Evolutionary conservation across 1,284 basidiomycete species (phyloP).

Genomic region (Agroathelia rolfsii): DNA sequence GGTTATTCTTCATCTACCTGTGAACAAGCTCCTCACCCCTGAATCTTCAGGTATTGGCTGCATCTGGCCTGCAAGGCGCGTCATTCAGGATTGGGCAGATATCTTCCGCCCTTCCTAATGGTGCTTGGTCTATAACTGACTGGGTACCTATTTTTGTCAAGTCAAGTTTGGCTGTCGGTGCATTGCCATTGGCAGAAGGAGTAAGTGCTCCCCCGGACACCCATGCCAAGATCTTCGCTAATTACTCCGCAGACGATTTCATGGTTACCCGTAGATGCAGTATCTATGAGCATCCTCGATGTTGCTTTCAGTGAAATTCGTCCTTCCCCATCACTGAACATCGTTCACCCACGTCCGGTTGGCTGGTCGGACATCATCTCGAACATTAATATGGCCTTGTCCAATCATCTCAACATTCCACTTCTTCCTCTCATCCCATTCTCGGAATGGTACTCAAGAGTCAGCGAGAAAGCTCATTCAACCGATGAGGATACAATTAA

Average conservation of each 20-base stretch:
- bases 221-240: too few species aligned
- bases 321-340: slow-evolving; percentile 19
- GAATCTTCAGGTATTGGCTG: too few species aligned
- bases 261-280: slow-evolving; percentile 24
- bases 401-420: slow-evolving; percentile 7
- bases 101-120: slow-evolving; percentile 24
- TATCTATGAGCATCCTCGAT: slow-evolving; percentile 22
- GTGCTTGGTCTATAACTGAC: slow-evolving; percentile 33
- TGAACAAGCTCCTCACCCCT: too few species aligned
- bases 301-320: slow-evolving; percentile 13
- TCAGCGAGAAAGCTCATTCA: slow-evolving; percentile 16
- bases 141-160: slow-evolving; percentile 35
- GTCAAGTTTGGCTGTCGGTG: slow-evolving; percentile 19
- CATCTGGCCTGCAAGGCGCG: slow-evolving; percentile 18
- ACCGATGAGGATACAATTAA: slow-evolving; percentile 12
- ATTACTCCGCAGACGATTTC: too few species aligned
- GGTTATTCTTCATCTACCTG: slow-evolving; percentile 5
- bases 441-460: slow-evolving; percentile 19
- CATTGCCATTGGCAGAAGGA: too few species aligned
- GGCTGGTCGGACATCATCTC: slow-evolving; percentile 20
- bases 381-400: slow-evolving; percentile 15
- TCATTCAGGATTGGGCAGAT: slow-evolving; percentile 35
- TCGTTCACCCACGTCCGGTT: slow-evolving; percentile 27
- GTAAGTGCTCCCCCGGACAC: too few species aligned
- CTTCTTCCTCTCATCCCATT: slow-evolving; percentile 20